Evolutionary conservation across 1,284 basidiomycete genomes (phyloP), one percentile per base, ranked within the genome.

Genomic region (Moesziomyces globuligerus): DNA sequence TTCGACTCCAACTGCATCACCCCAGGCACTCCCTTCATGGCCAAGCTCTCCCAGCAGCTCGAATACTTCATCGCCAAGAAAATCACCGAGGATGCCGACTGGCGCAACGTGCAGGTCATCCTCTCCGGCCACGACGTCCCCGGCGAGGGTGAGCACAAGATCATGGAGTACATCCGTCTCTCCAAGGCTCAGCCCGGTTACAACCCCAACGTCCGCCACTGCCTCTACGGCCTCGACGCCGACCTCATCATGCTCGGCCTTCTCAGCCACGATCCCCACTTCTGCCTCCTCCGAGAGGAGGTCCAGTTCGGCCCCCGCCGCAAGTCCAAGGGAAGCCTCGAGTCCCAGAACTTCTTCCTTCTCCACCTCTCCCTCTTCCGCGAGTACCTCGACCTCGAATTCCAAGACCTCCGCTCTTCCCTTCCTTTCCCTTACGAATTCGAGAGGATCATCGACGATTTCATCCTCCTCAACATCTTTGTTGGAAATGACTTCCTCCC

Each of bases 1-100:
- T 98, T 98, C 83, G 96, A 98, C 84, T 95, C 92, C 71, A 98
- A 99, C 84, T 97, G 93, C 84, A 99, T 99, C 78, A 98, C 96
- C 7, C 96, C 96, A 64, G 95, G 94, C 21, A 98, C 95, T 8
- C 89, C 89, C 4, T 98, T 98, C 85, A 98, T 98, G 95, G 88
- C 89, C 11, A 88, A 89, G 59, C 85, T 98, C 28, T 94, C 94
- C 11, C 89, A 88, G 47, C 95, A 98, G 80, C 86, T 99, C 71
- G 90, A 90, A 47, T 99, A 98, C 84, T 99, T 97, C 78, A 87
- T 99, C 49, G 70, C 75, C 52, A 80, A 80, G 48, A 82, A 82
- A 64, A 72, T 81, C 25, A 75, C 78, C 17, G 80, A 82, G 43
- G 80, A 82, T 48, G 54, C 80, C 1, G 68, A 73, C 26, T 99